Base-by-base conservation (phyloP, 2,329 filamentous ascomycete species). In the Pseudogymnoascus sp. region DNA sequence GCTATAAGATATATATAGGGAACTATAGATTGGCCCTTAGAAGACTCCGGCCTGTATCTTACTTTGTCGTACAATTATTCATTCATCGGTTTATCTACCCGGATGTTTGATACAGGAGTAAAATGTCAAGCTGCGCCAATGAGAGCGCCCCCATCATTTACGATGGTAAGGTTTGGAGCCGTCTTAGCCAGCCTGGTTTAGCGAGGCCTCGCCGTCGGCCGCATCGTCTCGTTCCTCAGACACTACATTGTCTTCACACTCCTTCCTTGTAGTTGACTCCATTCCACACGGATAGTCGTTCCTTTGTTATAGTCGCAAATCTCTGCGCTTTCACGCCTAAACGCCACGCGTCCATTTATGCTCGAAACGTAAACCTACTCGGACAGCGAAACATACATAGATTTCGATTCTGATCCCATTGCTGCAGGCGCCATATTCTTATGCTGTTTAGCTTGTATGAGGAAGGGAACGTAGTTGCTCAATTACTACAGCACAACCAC, bases 131-230 rank as follows among this genome's bases (percentile, higher is more conserved):
- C 44, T 50, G 44, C 44, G 26, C 44, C 44, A 50, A 50, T 50
- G 44, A 50, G 44, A 50, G 44, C 21, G 13, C 26, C 44, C 10
- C 44, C 21, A 21, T 15, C 44, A 31, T 26, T 50, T 2, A 6
- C 4, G 44, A 50, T 50, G 44, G 9, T 50, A 15, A 50, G 44
- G 44, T 50, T 50, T 31, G 24, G 44, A 50, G 24, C 44, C 44
- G 44, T 31, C 44, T 50, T 50, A 50, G 44, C 44, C 26, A 50
- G 44, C 44, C 44, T 50, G 44, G 44, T 50, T 50, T 50, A 50
- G 44, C 44, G 44, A 50, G 44, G 24, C 44, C 29, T 50, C 44
- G 44, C 44, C 44, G 44, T 24, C 44, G 44, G 44, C 44, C 24
- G 44, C 44, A 50, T 50, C 44, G 44, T 31, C 44, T 50, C 44